Conservation (phyloP, 2,329 filamentous ascomycete species). For the Colletotrichum theobromicola region DNA sequence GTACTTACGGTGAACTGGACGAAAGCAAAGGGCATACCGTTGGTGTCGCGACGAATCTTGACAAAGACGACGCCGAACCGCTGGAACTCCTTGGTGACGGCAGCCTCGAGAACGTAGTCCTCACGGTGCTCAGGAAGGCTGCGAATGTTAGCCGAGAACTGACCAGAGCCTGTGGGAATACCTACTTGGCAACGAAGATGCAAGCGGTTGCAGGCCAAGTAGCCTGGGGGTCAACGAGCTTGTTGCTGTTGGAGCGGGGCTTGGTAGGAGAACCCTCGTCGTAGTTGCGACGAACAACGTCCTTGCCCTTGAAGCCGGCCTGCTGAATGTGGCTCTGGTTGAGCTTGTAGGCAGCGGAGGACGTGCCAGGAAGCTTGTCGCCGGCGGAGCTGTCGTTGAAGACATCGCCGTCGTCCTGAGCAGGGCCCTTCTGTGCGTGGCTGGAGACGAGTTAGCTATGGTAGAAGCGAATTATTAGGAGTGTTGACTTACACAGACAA, state of each 20-base stretch:
- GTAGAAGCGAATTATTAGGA: not conserved
- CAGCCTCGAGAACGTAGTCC: conserved; percentile 56
- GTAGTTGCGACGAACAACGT: not conserved
- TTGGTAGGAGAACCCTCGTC: conserved; percentile 7
- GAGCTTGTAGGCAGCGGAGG: not conserved
- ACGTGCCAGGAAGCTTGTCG: not conserved
- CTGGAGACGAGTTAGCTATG: not conserved
- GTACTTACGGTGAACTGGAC: conserved; percentile 64
- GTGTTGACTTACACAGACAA: not conserved
- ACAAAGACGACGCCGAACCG: conserved; percentile 63
- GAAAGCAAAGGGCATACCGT: conserved; percentile 67
- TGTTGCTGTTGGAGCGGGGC: not conserved
- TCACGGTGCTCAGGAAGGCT: conserved; percentile 57
- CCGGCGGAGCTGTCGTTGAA: not conserved
- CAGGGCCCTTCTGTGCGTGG: not conserved
- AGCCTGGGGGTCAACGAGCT: conserved; percentile 50
- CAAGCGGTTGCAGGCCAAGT: conserved; percentile 61
- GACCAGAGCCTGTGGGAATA: conserved; percentile 1
- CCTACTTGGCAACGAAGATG: conserved; percentile 72
- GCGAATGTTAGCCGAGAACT: conserved; percentile 9
- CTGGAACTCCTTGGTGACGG: conserved; percentile 58
- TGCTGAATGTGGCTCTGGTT: conserved; percentile 5
- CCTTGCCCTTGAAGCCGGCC: not conserved
- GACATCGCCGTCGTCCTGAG: conserved; percentile 1
- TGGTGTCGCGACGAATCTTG: conserved; percentile 66